phyloP scores from a whole-genome alignment of 129 eudicot species.

The carrot (Daucus carota) region DH1_v3.0 NC_030381.2:31285501-31286000 shows the following conservation, averaged over 20 bases:
- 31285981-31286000: background rate
- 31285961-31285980: background rate
- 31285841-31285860: no score
- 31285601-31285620: constrained; percentile 56
- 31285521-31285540: constrained; percentile 47
- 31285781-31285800: background rate
- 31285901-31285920: background rate
- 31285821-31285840: background rate
- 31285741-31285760: background rate
- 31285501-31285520: constrained; percentile 38
- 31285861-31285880: background rate
- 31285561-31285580: constrained; percentile 59
- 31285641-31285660: constrained; percentile 37
- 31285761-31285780: background rate
- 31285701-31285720: constrained; percentile 25
- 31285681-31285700: constrained; percentile 64
- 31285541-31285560: constrained; percentile 34
- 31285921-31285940: background rate
- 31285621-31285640: constrained; percentile 44
- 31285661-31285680: constrained; percentile 35
- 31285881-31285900: background rate
- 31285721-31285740: background rate
- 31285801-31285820: background rate
- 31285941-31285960: background rate
- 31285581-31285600: constrained; percentile 60